A percentile compares a stretch with the other conserved stretches of the same genome.
Evolutionary conservation across 257 asterid genomes (phyloP).

Genomic region (Solanum ossicruentum): DNA sequence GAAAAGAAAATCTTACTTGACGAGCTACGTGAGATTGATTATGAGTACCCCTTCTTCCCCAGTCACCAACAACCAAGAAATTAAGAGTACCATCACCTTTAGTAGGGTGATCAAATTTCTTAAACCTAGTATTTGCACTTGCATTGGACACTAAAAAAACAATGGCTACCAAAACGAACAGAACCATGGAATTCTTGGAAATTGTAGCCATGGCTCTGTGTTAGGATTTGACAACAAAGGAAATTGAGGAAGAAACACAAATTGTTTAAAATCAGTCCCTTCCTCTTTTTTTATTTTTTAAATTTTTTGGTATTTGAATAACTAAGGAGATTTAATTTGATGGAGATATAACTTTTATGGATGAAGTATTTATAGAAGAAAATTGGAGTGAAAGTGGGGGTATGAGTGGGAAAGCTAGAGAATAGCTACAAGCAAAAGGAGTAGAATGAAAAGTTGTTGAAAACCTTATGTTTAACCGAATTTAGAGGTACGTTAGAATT

Average conservation of each 20-base stretch:
- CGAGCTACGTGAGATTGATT: conserved; percentile 78
- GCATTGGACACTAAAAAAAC: not conserved
- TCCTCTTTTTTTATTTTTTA: not conserved
- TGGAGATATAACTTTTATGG: not conserved
- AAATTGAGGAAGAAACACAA: not conserved
- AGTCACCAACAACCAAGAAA: conserved; percentile 85
- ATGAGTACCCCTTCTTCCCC: conserved; percentile 81
- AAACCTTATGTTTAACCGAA: not conserved
- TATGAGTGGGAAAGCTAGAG: not conserved
- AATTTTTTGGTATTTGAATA: not conserved
- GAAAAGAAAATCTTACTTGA: conserved; percentile 23
- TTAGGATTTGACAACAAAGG: not conserved
- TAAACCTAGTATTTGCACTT: conserved; percentile 21
- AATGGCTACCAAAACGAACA: conserved; percentile 22
- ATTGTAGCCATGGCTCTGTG: conserved; percentile 35
- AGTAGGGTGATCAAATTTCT: conserved; percentile 41
- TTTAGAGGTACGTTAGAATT: not conserved
- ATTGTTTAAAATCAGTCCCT: not conserved
- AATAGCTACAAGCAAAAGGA: not conserved
- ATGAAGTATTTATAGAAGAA: not conserved
- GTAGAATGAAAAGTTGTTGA: not conserved
- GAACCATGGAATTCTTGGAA: conserved; percentile 33
- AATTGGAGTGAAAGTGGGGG: not conserved
- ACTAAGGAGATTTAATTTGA: not conserved
- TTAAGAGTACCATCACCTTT: conserved; percentile 44